Percentiles rank a stretch among this genome's conserved stretches.
These are phyloP conservation scores for Mortierella sp. DNA, from an alignment of 371 early-diverging fungal genomes.

Conservation along the genomic window DNA sequence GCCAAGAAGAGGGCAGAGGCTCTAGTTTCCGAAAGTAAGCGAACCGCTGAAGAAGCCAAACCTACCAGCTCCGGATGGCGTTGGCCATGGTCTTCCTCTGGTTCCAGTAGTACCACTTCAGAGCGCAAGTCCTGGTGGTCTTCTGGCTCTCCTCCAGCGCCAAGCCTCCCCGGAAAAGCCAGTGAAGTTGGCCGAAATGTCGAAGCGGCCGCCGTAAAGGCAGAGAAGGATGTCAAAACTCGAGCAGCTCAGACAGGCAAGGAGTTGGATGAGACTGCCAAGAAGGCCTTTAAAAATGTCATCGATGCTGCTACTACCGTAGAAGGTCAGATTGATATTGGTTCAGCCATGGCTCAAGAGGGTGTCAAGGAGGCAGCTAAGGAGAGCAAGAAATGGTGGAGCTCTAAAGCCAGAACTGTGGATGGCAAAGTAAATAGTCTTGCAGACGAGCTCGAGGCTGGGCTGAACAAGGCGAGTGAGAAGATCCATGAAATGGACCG, in stretches of 20 bases:
- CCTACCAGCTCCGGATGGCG: conserved; percentile 1
- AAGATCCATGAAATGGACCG: conserved; percentile 28
- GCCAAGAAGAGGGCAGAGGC: conserved; percentile 22
- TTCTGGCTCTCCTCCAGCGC: conserved; percentile 12
- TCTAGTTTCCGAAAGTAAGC: conserved; percentile 17
- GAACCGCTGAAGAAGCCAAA: conserved; percentile 8
- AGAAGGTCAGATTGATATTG: conserved; percentile 18
- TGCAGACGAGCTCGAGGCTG: conserved; percentile 7
- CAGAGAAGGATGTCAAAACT: conserved; percentile 32
- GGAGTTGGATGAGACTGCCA: conserved; percentile 27
- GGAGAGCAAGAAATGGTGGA: conserved; percentile 19
- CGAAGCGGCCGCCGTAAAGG: conserved; percentile 25
- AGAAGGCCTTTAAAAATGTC: conserved; percentile 49
- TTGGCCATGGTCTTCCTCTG: conserved; percentile 17
- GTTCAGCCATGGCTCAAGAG: neutral
- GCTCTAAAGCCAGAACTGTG: neutral
- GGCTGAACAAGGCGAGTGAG: conserved; percentile 25
- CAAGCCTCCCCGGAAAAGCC: conserved; percentile 2
- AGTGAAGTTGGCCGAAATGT: conserved; percentile 25
- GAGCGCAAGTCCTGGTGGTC: conserved; percentile 37
- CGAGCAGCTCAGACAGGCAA: conserved; percentile 9
- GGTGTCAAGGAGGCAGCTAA: conserved; percentile 6
- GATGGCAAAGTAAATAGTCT: conserved; percentile 3
- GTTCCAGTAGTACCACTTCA: neutral
- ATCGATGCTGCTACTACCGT: conserved; percentile 38